Conservation (phyloP, 163 green algal genomes). For the Volvox carteri region DNA sequence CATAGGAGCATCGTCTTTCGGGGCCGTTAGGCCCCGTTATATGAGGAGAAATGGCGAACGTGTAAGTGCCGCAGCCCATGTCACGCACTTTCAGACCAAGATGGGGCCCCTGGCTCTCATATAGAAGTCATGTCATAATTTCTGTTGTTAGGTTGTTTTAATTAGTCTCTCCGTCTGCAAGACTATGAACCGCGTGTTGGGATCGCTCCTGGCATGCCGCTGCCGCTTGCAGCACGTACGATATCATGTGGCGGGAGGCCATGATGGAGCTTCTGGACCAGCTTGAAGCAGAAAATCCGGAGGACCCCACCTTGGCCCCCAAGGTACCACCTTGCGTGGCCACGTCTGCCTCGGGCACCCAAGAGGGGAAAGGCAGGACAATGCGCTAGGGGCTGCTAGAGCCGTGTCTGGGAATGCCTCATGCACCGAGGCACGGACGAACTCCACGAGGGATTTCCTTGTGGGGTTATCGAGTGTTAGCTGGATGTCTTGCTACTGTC, state of each 20-base stretch:
- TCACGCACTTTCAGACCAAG: neutral
- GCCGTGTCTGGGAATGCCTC: too few species aligned
- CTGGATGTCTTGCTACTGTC: too few species aligned
- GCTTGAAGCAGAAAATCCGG: constrained; percentile 89
- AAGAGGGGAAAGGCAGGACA: too few species aligned
- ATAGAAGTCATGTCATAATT: neutral
- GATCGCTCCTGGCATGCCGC: neutral
- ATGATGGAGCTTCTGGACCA: constrained; percentile 92
- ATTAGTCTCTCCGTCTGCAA: neutral
- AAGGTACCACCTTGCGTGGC: constrained; percentile 64
- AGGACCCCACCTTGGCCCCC: constrained; percentile 80
- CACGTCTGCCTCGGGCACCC: neutral
- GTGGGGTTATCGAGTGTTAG: too few species aligned
- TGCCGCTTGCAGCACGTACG: constrained; percentile 82
- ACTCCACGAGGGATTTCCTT: too few species aligned
- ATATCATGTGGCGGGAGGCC: constrained; percentile 90
- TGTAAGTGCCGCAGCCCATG: constrained; percentile 58
- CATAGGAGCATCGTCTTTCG: constrained; percentile 20
- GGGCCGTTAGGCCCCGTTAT: constrained; percentile 31
- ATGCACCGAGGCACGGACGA: too few species aligned
- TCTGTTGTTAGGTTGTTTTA: neutral
- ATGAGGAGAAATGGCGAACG: constrained; percentile 63
- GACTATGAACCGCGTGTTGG: neutral
- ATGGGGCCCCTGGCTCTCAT: neutral
- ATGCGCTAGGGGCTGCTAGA: too few species aligned